Evolutionary conservation across 352 stramenopile genomes (phyloP), one percentile per base, ranked within the genome.

Genomic region (Pseudoperonospora humuli): DNA sequence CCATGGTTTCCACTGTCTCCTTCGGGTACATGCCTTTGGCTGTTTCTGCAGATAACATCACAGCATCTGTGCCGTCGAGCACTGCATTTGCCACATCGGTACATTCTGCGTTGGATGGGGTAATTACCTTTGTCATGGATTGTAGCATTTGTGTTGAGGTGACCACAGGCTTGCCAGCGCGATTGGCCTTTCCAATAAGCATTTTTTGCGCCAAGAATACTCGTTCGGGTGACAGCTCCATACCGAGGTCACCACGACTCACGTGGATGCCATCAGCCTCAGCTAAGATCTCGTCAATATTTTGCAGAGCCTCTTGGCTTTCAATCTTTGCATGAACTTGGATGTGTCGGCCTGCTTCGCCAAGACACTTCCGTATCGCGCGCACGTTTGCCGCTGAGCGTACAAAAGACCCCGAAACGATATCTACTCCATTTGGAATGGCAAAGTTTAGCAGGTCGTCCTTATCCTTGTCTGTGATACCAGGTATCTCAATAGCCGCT

Each of bases 1-100:
- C 68, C 93, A 98, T 98, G 1, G 97, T 99, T 48, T 72, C 63
- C 7, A 99, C 95, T 18, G 96, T 88, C 41, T 96, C 79, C 7
- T 81, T 67, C 11, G 96, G 96, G 63, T 98, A 98, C 54, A 97
- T 84, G 29, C 97, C 97, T 46, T 97, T 98, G 20, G 97, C 97
- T 1, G 96, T 99, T 78, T 99, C 97, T 21, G 94, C 97, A 15
- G 93, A 98, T 18, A 99, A 60, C 97, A 99, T 99, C 50, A 99
- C 89, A n/a, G 81, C 89, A 69, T 99, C 97, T 9, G 96, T 98
- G 38, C 96, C 96, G 57, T 99, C 97, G 7, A 99, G 64, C 25
- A 99, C 96, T 24, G 97, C 96, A 58, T 99, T 99, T 23, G 96
- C 95, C 11, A 99, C 97, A 65, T 99, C 97, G 5, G 95, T 98